Percentiles rank a stretch among this genome's conserved stretches.
Conservation (phyloP, 805 yeast genomes). For the Wickerhamiella sergipiensis region DNA sequence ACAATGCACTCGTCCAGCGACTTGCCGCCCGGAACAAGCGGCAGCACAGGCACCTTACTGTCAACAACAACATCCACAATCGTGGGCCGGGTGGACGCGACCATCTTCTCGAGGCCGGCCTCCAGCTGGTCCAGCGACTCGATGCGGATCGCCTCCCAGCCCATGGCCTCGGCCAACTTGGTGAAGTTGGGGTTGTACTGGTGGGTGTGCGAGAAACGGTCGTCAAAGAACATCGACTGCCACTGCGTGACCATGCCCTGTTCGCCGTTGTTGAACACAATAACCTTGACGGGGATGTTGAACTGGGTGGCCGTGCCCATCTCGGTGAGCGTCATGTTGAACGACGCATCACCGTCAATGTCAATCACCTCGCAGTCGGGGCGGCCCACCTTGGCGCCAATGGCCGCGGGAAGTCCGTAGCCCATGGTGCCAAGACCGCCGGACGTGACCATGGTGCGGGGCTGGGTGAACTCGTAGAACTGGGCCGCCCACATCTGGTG, state of each 20-base stretch:
- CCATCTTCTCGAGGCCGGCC: constrained; percentile 47
- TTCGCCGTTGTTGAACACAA: constrained; percentile 90
- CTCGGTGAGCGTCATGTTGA: constrained; percentile 93
- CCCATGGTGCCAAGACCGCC: constrained; percentile 99
- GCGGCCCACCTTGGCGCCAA: constrained; percentile 93
- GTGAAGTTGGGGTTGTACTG: constrained; percentile 89
- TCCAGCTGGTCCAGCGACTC: constrained; percentile 52
- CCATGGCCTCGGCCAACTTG: constrained; percentile 91
- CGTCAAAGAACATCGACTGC: constrained; percentile 95
- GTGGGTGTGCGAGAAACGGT: constrained; percentile 96
- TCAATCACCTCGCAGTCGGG: constrained; percentile 94
- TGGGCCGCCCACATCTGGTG: constrained; percentile 99
- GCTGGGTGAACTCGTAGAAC: constrained; percentile 85
- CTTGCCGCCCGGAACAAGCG: constrained; percentile 96
- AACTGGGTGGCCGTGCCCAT: constrained; percentile 91
- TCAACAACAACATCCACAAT: constrained; percentile 84
- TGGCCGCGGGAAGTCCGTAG: constrained; percentile 91
- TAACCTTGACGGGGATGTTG: constrained; percentile 74
- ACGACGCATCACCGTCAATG: constrained; percentile 98
- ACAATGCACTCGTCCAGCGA: constrained; percentile 84
- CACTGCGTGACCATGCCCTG: constrained; percentile 99
- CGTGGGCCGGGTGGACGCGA: constrained; percentile 69
- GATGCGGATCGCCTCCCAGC: constrained; percentile 68
- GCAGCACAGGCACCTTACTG: constrained; percentile 86
- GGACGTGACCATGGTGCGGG: constrained; percentile 90